phyloP scores from a whole-genome alignment of 768 basidiomycete genomes.

The Peribolospora kevripleyi region DNA sequence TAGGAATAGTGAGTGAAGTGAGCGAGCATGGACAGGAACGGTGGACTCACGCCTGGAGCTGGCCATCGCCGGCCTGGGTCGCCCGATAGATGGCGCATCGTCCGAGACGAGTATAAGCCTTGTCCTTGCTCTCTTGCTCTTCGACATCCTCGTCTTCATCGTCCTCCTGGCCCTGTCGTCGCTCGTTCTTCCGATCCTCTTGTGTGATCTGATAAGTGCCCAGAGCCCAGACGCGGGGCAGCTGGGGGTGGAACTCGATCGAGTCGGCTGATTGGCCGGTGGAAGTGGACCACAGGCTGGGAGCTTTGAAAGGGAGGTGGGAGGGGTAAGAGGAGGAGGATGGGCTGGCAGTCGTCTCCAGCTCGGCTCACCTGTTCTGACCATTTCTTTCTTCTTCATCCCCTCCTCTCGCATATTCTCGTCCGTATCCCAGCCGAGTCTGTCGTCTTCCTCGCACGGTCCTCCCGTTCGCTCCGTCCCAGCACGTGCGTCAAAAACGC shows the following conservation, averaged over 20 bases:
- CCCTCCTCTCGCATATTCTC: no score
- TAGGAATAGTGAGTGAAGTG: background rate
- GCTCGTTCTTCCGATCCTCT: constrained; percentile 8
- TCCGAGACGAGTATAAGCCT: constrained; percentile 27
- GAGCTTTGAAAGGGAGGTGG: no score
- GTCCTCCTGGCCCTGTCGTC: background rate
- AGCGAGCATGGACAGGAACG: constrained; percentile 11
- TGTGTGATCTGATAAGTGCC: constrained; percentile 63
- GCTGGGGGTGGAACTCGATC: constrained; percentile 68
- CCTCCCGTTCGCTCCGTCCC: no score
- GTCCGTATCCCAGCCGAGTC: no score
- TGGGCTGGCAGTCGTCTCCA: no score
- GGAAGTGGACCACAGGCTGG: background rate
- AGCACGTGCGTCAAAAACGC: no score
- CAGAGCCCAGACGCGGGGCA: constrained; percentile 45
- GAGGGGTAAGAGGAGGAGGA: no score
- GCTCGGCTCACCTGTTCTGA: no score
- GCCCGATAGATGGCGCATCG: constrained; percentile 46
- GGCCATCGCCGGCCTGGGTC: constrained; percentile 16
- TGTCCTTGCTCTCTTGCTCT: constrained; percentile 7
- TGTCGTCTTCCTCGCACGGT: no score
- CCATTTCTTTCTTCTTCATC: no score
- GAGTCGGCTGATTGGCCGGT: constrained; percentile 22
- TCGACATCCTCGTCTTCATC: constrained; percentile 4
- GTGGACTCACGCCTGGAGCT: constrained; percentile 20